Percentiles rank a stretch among this genome's conserved stretches.
These are phyloP conservation scores for Hibiscus trionum DNA, from an alignment of 345 rosid species.

Conservation along the genomic window DNA sequence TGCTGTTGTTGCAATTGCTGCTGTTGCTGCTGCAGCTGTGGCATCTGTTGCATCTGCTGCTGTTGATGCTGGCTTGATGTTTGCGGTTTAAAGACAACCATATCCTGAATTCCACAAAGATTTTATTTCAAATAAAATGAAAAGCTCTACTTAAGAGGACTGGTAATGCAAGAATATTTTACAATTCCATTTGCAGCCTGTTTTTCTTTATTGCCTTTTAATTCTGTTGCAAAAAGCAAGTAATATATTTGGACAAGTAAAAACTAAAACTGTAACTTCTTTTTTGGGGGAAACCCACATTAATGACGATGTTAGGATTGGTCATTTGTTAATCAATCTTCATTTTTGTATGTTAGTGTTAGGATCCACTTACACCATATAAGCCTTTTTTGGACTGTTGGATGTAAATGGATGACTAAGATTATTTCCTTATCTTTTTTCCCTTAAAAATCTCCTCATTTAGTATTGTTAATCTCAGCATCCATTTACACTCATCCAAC, in stretches of 20 bases:
- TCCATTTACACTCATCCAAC: too few relatives aligned
- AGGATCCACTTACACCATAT: too few relatives aligned
- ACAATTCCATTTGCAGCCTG: neutral
- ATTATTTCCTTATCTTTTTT: too few relatives aligned
- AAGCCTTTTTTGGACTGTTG: too few relatives aligned
- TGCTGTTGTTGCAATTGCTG: slow-evolving; percentile 26
- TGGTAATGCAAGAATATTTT: too few relatives aligned
- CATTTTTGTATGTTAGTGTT: too few relatives aligned
- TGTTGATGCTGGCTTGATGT: slow-evolving; percentile 66
- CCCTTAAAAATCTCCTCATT: too few relatives aligned
- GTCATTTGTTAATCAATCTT: too few relatives aligned
- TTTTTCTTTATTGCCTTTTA: neutral
- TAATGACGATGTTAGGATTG: too few relatives aligned
- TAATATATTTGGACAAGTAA: neutral
- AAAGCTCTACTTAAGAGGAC: too few relatives aligned
- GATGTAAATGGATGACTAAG: too few relatives aligned
- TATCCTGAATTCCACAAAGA: slow-evolving; percentile 44
- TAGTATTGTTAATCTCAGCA: too few relatives aligned
- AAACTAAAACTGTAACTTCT: neutral
- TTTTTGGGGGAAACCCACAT: neutral
- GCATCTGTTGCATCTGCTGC: slow-evolving; percentile 6
- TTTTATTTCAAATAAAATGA: neutral
- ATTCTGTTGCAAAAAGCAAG: neutral
- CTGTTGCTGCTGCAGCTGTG: slow-evolving; percentile 29
- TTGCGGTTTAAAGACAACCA: slow-evolving; percentile 97